These are phyloP conservation scores for Aaosphaeria arxii DNA, from an alignment of 2,329 filamentous ascomycete species.

Conservation along the genomic window DNA sequence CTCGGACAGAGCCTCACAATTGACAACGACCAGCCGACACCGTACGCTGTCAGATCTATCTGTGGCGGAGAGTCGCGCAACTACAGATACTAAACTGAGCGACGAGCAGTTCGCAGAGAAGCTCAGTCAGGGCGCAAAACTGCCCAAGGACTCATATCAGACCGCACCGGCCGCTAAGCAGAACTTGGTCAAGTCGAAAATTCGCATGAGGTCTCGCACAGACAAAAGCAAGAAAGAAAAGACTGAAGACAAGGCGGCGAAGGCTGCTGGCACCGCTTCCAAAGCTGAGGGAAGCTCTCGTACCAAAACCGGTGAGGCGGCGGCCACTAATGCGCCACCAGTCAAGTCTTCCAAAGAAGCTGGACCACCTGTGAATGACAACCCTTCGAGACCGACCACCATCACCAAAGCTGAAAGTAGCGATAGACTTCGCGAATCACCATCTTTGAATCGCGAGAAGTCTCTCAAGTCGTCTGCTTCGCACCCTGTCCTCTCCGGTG, in stretches of 20 bases:
- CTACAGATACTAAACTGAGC: constrained; percentile 16
- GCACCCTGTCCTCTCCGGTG: constrained; percentile 20
- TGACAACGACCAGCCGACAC: constrained; percentile 16
- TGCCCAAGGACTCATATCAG: constrained; percentile 10
- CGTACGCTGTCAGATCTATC: constrained; percentile 21
- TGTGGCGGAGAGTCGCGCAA: constrained; percentile 16
- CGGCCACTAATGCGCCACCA: not conserved
- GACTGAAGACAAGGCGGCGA: constrained; percentile 2
- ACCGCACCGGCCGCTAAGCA: constrained; percentile 7
- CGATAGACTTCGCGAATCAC: constrained; percentile 22
- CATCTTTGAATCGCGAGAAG: constrained; percentile 14
- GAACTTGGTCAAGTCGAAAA: constrained; percentile 33
- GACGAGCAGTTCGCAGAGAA: constrained; percentile 30
- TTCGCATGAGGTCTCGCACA: constrained; percentile 32
- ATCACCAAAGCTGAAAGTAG: constrained; percentile 28
- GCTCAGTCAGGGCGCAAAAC: constrained; percentile 20
- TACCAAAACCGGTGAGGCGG: constrained; percentile 7
- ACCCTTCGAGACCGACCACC: constrained; percentile 3
- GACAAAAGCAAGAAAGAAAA: constrained; percentile 22
- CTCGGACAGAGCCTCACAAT: constrained; percentile 1
- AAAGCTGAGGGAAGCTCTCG: constrained; percentile 8
- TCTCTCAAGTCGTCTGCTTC: constrained; percentile 25
- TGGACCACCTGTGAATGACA: not conserved
- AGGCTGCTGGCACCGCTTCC: constrained; percentile 9
- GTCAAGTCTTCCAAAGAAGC: not conserved